Evolutionary conservation across 2,329 filamentous ascomycete species (phyloP), one percentile per base, ranked within the genome.

Genomic region (Diaporthe caulivora): DNA sequence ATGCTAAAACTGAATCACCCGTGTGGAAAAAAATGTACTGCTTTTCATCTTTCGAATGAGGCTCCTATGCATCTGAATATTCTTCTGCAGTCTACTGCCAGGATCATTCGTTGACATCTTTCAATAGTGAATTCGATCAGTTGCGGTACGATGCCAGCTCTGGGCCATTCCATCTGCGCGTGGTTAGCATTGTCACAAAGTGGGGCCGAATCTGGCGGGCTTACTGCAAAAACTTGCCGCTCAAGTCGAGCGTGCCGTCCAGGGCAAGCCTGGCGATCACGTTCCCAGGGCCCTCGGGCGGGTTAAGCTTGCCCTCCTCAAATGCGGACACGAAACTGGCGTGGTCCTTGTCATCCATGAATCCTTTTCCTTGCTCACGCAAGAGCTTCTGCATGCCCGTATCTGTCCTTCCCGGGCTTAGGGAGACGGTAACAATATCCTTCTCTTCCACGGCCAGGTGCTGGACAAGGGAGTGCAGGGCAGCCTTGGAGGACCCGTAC

Each of bases 351-450:
- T 85, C 80, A 65, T 86, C 79, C 89, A 91, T 91, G 70, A 81
- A 82, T 2, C 80, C 79, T 49, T 83, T 82, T 55, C 87, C 89
- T 4, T 83, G 81, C 60, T 95, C 92, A 67, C 97, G 87, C 72
- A 99, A 89, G 72, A 93, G 89, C n/a, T 88, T 88, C 81, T 98
- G 95, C 95, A 98, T 98, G 68, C 92, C 92, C 0, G 95, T 98
- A 80, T 98, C 93, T 10, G 97, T 93, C 58, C 94, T 91, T 2
- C 95, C 95, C 0, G 95, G 95, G 5, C 92, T 87, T 44, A 98
- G 85, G 0, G 94, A 87, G 0, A 98, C 84, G 17, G 90, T 92
- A 0, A 90, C 93, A 57, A 98, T 91, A 18, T 92, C 87, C 1
- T 92, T 91, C 81, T 98, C 95, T 80, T 98, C 95, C 1, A 88